Evolutionary conservation across 495 filamentous ascomycete genomes (phyloP), one percentile per base, ranked within the genome.

Genomic region (Hamigera avellanea): DNA sequence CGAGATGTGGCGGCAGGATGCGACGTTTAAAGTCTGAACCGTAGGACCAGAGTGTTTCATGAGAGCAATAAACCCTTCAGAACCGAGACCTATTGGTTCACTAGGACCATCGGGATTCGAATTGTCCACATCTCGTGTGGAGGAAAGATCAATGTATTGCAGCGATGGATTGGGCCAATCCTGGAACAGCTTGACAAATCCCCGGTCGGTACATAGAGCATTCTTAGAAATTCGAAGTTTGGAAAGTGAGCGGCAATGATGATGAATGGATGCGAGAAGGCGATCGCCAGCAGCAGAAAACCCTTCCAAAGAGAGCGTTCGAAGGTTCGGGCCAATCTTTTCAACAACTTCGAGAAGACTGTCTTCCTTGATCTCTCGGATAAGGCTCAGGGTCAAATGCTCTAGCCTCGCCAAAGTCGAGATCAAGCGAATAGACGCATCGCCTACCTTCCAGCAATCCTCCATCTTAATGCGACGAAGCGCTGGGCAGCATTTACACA

Each of bases 211-310:
- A 48, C 77, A 75, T n/a, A 60, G 43, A 32, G 81, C 69, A 56
- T 83, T 88, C 35, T 78, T 72, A 1, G 78, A 78, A 45, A 95
- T 72, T 18, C 85, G 78, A 8, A 95, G 65, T 48, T 94, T 94
- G 17, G 41, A 39, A 14, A 95, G 68, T n/a, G 53, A 48, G 13
- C 56, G 63, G 58, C 86, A 93, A 29, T 73, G 64, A 12, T 67
- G 57, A 54, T 84, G 80, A 34, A 94, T 75, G 3, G 65, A 59
- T 18, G 73, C 62, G 2, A 86, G 67, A 3, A 86, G 56, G 15
- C 52, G 60, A 49, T 86, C 75, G 44, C 83, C 72, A 2, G 70
- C 64, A 15, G 64, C 44, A 1, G 56, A 44, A 34, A 82, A 76
- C 3, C 65, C 63, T 44, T 78, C 69, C 28, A 93, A 66, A 14